Evolutionary conservation across 768 basidiomycete genomes (phyloP).

Genomic region (Vararia minispora): DNA sequence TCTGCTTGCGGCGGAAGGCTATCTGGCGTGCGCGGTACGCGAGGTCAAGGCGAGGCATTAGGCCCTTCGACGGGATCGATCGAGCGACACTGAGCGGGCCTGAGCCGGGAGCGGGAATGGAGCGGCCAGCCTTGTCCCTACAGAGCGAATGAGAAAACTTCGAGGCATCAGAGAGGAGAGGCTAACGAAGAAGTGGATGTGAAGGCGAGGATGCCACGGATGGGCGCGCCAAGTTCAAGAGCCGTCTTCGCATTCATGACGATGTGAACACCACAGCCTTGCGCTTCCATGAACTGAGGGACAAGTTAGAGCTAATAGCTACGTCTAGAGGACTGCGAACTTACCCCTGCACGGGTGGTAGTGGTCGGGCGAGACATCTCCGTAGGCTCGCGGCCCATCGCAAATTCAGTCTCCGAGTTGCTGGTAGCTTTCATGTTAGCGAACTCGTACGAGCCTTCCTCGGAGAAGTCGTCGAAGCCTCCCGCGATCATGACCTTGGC

Average conservation of each 20-base stretch:
- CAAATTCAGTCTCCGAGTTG: slow-evolving; percentile 94
- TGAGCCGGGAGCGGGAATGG: slow-evolving; percentile 92
- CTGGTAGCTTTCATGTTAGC: slow-evolving; percentile 99
- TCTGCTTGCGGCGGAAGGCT: slow-evolving; percentile 88
- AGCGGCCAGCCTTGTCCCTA: slow-evolving; percentile 97
- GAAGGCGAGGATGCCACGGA: slow-evolving; percentile 89
- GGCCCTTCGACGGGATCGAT: slow-evolving; percentile 69
- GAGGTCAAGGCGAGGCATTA: slow-evolving; percentile 71
- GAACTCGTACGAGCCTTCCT: slow-evolving; percentile 98
- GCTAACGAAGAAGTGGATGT: slow-evolving; percentile 87
- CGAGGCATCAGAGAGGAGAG: not conserved
- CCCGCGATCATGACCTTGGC: slow-evolving; percentile 99
- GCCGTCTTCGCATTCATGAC: slow-evolving; percentile 97
- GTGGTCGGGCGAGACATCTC: slow-evolving; percentile 99
- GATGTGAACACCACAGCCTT: slow-evolving; percentile 94
- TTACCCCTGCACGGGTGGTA: slow-evolving; percentile 85
- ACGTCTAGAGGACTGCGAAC: slow-evolving; percentile 18
- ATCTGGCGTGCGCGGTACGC: slow-evolving; percentile 91
- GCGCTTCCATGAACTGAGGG: slow-evolving; percentile 84
- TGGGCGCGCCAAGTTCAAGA: slow-evolving; percentile 84
- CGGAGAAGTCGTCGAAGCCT: slow-evolving; percentile 95
- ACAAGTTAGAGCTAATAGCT: slow-evolving; percentile 2
- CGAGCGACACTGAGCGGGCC: slow-evolving; percentile 86
- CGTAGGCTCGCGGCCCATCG: slow-evolving; percentile 97
- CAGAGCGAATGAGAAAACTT: slow-evolving; percentile 8